phyloP scores from a whole-genome alignment of 495 filamentous ascomycete genomes.

The Aspergillus diversus region DNA sequence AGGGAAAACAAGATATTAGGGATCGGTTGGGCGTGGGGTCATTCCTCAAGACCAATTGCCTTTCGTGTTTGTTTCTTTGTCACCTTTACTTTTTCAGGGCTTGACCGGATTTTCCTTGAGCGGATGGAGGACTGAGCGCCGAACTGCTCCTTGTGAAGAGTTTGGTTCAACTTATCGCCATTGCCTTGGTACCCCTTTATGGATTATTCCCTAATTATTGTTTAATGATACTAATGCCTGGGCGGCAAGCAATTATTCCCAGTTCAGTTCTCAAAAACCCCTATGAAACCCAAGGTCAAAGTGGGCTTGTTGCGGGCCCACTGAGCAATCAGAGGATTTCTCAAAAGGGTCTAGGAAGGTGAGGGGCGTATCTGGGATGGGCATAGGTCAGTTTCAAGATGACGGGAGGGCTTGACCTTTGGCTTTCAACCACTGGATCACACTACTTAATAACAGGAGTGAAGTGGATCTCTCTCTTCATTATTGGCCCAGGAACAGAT shows the following conservation, averaged over 20 bases:
- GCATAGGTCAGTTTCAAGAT: constrained; percentile 27
- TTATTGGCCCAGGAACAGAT: constrained; percentile 13
- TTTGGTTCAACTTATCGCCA: constrained; percentile 1
- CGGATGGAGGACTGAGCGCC: no score
- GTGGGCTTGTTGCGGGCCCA: constrained; percentile 18
- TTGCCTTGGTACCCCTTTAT: constrained; percentile 1
- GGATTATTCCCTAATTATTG: neutral
- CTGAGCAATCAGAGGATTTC: constrained; percentile 14
- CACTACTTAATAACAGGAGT: constrained; percentile 10
- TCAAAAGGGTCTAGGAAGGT: constrained; percentile 10
- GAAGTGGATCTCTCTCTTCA: neutral
- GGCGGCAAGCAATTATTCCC: neutral
- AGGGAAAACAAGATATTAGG: no score
- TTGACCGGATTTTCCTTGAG: no score
- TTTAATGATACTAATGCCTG: neutral
- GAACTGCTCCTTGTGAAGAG: neutral
- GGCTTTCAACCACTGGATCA: constrained; percentile 18
- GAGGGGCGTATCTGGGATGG: constrained; percentile 14
- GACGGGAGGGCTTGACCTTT: constrained; percentile 18
- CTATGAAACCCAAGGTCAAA: constrained; percentile 6
- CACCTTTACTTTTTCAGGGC: no score
- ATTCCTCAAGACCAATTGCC: no score
- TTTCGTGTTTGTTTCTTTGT: no score
- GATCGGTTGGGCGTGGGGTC: no score
- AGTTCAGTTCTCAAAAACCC: constrained; percentile 7